Base-by-base conservation (phyloP, 352 stramenopile genomes). In the Blastocystis sp. region DNA sequence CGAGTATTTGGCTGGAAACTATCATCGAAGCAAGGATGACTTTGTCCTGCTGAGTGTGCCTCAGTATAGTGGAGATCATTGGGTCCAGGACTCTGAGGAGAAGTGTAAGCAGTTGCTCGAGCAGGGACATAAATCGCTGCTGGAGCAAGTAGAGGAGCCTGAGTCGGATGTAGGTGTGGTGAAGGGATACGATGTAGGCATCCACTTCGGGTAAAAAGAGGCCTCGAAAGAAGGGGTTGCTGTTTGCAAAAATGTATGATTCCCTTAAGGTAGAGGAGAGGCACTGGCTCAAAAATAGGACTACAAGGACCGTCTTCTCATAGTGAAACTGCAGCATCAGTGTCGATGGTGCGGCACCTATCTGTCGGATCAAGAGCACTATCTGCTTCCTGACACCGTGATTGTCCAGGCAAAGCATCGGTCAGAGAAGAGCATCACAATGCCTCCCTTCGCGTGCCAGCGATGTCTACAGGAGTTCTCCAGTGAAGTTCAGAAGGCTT, bases 1-100 rank as follows among this genome's bases (percentile, higher is more conserved):
- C 89, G 94, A 96, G 84, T 97, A 97, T 90, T 98, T 97, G n/a
- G 11, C 92, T 90, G 92, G 23, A 92, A 95, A 9, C 87, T 96
- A 76, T 93, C 93, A 63, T 96, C 92, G 0, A 92, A 95, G 92
- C 70, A 92, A 95, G 41, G 89, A 91, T 47, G 94, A 96, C 75
- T 91, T 92, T 1, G 93, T 95, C 77, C 94, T 95, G 61, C 9
- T 88, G 2, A 23, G 18, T 15, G 53, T 88, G 13, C 77, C 77
- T 1, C 77, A 77, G 8, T 88, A 76, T 26, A 59, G 26, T 23
- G 93, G 93, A 8, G 95, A 95, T 80, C 94, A 94, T 50, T 76
- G 91, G 62, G 95, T 94, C 50, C 93, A 93, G 75, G 91, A 92
- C 53, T 91, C 90, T 9, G 89, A 92, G 2, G 90, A 90, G 55